These are phyloP conservation scores for Trypanosoma boissoni DNA, from an alignment of 208 protist species.

Conservation along the genomic window DNA sequence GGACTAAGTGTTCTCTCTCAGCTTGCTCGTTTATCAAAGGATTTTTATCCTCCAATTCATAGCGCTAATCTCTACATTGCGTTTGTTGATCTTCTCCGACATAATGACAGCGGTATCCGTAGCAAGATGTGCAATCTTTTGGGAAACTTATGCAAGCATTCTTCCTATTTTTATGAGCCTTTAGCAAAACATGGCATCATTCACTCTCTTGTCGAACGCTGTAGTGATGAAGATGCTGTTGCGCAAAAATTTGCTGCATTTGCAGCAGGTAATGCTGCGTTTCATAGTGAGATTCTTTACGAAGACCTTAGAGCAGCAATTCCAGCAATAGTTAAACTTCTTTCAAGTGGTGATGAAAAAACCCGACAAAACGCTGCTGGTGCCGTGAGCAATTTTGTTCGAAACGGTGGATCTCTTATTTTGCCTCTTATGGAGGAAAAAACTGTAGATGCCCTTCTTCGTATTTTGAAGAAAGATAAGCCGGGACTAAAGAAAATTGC, in stretches of 20 bases:
- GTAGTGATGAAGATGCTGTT: conserved; percentile 70
- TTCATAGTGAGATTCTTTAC: conserved; percentile 91
- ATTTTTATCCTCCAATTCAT: conserved; percentile 88
- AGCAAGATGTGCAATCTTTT: conserved; percentile 94
- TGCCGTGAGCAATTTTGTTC: conserved; percentile 93
- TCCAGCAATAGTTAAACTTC: conserved; percentile 67
- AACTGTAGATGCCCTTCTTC: conserved; percentile 72
- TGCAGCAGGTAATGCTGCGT: conserved; percentile 94
- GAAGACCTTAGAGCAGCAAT: conserved; percentile 65
- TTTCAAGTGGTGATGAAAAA: conserved; percentile 88
- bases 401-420: conserved; percentile 85
- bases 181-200: conserved; percentile 70
- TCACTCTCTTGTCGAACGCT: conserved; percentile 76
- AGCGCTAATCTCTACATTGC: conserved; percentile 71
- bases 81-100: conserved; percentile 58
- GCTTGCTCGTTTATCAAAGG: conserved; percentile 79
- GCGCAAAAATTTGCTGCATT: conserved; percentile 96
- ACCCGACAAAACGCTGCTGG: conserved; percentile 94
- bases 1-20: conserved; percentile 90
- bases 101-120: conserved; percentile 74
- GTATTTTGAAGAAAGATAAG: conserved; percentile 71
- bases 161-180: conserved; percentile 88
- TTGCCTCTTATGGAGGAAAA: conserved; percentile 53
- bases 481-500: conserved; percentile 70
- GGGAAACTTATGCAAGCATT: conserved; percentile 95